phyloP scores from a whole-genome alignment of 1,284 basidiomycete species.

The Malassezia restricta region DNA sequence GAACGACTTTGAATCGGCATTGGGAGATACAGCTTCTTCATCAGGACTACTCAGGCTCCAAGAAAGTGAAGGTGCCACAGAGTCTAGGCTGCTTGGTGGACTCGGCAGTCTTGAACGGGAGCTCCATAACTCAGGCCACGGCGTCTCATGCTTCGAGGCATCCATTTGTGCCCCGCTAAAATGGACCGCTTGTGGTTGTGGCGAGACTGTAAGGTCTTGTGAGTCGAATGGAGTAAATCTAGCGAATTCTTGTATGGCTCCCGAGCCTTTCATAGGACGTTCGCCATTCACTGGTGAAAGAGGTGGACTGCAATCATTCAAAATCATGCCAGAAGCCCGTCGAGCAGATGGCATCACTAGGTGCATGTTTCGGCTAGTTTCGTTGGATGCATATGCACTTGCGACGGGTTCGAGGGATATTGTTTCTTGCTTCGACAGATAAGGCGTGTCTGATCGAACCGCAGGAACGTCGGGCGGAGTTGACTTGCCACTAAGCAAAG shows the following conservation, averaged over 20 bases:
- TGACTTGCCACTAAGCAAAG: not conserved
- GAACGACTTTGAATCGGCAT: not conserved
- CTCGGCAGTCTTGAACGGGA: not conserved
- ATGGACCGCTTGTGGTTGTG: too few relatives aligned
- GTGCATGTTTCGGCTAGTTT: not conserved
- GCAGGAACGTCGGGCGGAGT: too few relatives aligned
- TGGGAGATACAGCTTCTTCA: not conserved
- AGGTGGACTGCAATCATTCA: conserved; percentile 35
- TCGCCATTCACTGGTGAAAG: conserved; percentile 28
- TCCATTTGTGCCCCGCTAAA: too few relatives aligned
- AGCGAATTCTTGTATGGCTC: not conserved
- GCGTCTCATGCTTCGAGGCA: not conserved
- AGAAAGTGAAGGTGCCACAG: conserved; percentile 1
- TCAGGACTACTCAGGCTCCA: conserved; percentile 3
- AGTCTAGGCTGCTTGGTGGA: conserved; percentile 4
- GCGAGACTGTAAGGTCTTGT: too few relatives aligned
- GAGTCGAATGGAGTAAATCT: not conserved
- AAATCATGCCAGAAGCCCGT: conserved; percentile 19
- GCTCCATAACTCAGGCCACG: not conserved
- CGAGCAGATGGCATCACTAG: conserved; percentile 36
- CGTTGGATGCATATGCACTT: too few relatives aligned
- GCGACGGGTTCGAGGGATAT: too few relatives aligned
- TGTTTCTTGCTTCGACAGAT: too few relatives aligned
- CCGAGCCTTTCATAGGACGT: not conserved
- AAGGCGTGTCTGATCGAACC: too few relatives aligned